Conservation (phyloP, 805 yeast genomes). For the Starmerella khaoyaiensis region DNA sequence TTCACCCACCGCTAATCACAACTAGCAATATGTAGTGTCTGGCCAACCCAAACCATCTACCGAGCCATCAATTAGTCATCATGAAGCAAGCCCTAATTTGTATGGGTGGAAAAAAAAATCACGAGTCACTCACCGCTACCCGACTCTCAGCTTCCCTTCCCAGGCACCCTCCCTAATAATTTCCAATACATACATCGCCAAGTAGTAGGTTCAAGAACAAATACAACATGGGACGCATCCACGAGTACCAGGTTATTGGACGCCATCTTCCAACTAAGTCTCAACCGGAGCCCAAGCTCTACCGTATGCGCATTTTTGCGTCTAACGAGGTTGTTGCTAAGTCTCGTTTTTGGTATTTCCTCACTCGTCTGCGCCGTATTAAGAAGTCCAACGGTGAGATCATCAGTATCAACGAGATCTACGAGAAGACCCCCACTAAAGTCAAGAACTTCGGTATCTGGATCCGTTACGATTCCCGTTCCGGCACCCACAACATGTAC, state of each 20-base stretch:
- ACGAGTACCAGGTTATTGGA: slow-evolving; percentile 99
- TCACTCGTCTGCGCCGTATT: slow-evolving; percentile 98
- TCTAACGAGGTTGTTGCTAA: slow-evolving; percentile 98
- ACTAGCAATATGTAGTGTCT: too few species aligned
- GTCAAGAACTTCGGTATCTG: slow-evolving; percentile 99
- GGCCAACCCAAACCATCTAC: too few species aligned
- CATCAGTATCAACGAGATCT: slow-evolving; percentile 79
- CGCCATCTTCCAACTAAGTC: slow-evolving; percentile 99
- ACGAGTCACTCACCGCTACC: slow-evolving; percentile 10
- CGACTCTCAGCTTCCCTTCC: slow-evolving; percentile 10
- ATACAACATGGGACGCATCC: slow-evolving; percentile 69
- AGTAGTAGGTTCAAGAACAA: neutral
- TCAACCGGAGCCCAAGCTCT: slow-evolving; percentile 98
- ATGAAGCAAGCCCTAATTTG: too few species aligned
- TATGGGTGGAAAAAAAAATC: too few species aligned
- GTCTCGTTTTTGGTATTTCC: slow-evolving; percentile 99
- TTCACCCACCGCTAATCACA: too few species aligned
- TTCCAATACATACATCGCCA: neutral
- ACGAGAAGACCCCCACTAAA: slow-evolving; percentile 95
- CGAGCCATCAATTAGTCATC: too few species aligned
- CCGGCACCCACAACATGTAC: slow-evolving; percentile 99
- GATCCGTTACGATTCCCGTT: slow-evolving; percentile 99
- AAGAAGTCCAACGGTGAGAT: slow-evolving; percentile 99
- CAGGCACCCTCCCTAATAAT: neutral
- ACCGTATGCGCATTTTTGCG: slow-evolving; percentile 99